A percentile compares a stretch with the other conserved stretches of the same genome.
These are phyloP conservation scores for Penicillium ochrochloron DNA, from an alignment of 495 filamentous ascomycete species.

Conservation along the genomic window DNA sequence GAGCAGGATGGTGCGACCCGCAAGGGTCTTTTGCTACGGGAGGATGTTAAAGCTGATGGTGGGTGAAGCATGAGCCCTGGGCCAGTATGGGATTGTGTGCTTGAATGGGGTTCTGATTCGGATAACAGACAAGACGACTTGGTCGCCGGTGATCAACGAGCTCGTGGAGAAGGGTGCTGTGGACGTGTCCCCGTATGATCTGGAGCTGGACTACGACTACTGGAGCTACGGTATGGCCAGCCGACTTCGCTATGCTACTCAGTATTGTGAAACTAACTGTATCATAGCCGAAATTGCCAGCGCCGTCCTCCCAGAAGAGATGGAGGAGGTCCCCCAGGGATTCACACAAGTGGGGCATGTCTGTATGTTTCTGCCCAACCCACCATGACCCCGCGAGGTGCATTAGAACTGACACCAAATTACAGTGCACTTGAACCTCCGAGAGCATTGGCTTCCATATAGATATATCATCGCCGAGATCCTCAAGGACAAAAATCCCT, in stretches of 20 bases:
- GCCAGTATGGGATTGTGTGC: conserved; percentile 41
- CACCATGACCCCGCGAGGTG: not conserved
- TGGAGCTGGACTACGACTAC: conserved; percentile 79
- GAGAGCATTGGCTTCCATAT: conserved; percentile 76
- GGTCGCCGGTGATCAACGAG: conserved; percentile 69
- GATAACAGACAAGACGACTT: conserved; percentile 69
- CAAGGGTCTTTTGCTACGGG: conserved; percentile 78
- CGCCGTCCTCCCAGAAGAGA: conserved; percentile 72
- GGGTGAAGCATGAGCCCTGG: conserved; percentile 22
- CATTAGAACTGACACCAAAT: conserved; percentile 20
- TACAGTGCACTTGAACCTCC: conserved; percentile 85
- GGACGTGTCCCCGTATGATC: conserved; percentile 70
- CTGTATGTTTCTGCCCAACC: conserved; percentile 52
- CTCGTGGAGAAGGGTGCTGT: conserved; percentile 69
- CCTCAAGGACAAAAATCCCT: conserved; percentile 83
- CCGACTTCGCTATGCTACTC: not conserved
- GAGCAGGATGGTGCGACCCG: conserved; percentile 53
- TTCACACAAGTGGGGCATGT: conserved; percentile 90
- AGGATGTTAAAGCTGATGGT: conserved; percentile 72
- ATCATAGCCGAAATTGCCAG: conserved; percentile 76
- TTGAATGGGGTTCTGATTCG: conserved; percentile 19
- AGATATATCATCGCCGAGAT: conserved; percentile 83
- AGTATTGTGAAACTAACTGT: not conserved
- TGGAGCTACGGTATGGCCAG: conserved; percentile 74
- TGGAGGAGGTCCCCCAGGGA: conserved; percentile 80